These are phyloP conservation scores for Pseudomassariella vexata DNA, from an alignment of 2,329 filamentous ascomycete genomes.

Conservation along the genomic window DNA sequence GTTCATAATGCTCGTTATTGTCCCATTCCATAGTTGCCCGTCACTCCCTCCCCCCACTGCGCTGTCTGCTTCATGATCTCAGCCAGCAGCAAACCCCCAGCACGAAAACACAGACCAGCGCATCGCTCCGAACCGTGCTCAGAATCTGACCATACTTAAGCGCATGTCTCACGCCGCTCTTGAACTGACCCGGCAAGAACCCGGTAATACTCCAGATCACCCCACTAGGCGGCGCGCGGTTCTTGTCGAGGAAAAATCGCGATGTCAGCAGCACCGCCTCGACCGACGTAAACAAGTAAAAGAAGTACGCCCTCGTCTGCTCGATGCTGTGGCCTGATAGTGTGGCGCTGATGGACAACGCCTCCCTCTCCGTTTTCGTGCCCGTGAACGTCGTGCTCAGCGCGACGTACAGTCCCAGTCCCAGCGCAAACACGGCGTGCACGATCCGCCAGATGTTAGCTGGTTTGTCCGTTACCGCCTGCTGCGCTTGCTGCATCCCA, in stretches of 20 bases:
- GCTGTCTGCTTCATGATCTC: constrained; percentile 21
- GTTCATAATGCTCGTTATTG: too few relatives aligned
- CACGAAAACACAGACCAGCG: constrained; percentile 73
- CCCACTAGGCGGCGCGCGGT: constrained; percentile 49
- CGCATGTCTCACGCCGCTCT: constrained; percentile 54
- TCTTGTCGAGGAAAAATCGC: constrained; percentile 64
- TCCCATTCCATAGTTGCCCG: too few relatives aligned
- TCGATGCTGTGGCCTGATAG: constrained; percentile 20
- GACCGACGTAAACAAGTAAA: constrained; percentile 75
- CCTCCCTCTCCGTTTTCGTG: constrained; percentile 53
- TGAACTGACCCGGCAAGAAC: constrained; percentile 60
- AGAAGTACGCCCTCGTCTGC: constrained; percentile 49
- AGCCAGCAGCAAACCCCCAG: constrained; percentile 53
- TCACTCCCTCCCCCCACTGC: too few relatives aligned
- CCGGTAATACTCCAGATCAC: constrained; percentile 58
- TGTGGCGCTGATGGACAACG: constrained; percentile 9
- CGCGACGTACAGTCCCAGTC: constrained; percentile 65
- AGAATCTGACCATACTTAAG: constrained; percentile 67
- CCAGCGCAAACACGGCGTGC: constrained; percentile 66
- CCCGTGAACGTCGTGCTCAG: constrained; percentile 64
- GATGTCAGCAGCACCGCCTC: constrained; percentile 68
- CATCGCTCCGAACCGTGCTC: constrained; percentile 64
- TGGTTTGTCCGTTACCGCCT: constrained; percentile 27
- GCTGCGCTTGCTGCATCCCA: constrained; percentile 21
- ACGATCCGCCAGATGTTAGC: constrained; percentile 63